Base-by-base conservation (phyloP, 2,329 filamentous ascomycete species). In the Thielaviopsis cerberus region DNA sequence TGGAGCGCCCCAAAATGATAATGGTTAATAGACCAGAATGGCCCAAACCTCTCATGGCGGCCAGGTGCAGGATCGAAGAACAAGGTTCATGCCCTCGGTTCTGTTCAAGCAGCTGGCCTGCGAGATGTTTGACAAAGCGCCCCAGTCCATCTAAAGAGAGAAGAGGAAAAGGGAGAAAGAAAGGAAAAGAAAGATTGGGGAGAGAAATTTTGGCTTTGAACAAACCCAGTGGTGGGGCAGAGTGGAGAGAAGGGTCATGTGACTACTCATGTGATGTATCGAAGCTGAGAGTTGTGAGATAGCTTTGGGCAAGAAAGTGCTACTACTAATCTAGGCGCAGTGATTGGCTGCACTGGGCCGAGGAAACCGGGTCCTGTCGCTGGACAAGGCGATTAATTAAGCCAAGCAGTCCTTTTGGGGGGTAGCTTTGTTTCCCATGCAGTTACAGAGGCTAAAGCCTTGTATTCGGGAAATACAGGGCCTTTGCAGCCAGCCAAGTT, bases 131-230 rank as follows among this genome's bases (percentile, higher is more conserved):
- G 65, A 67, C 63, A 63, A 62, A 57, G 48, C 48, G 62, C 51
- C 54, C 55, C 59, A 61, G 22, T 58, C 58, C 58, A 59, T 53
- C 60, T 57, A 66, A 68, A 68, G 64, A 66, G 69, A 67, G 67
- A 62, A 66, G 64, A 58, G 45, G 62, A 62, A 51, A 55, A 41
- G 4, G 11, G 13, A 55, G 15, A 55, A 24, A 54, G n/a, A 15
- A 59, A 37, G 54, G 59, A 8, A 24, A 50, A 27, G 58, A 57
- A 61, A 61, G 23, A 54, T 57, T 23, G 1, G 8, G 20, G 15
- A 1, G 52, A 20, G 8, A 48, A 52, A 37, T 48, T 53, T 57
- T 45, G n/a, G 34, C n/a, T 41, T 41, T 41, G 34, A 41, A 41
- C 10, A 15, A 11, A 11, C 27, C 27, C 27, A 30, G 27, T 6